Base-by-base conservation (phyloP, 2,329 filamentous ascomycete species). In the Aspergillus terreus region DNA sequence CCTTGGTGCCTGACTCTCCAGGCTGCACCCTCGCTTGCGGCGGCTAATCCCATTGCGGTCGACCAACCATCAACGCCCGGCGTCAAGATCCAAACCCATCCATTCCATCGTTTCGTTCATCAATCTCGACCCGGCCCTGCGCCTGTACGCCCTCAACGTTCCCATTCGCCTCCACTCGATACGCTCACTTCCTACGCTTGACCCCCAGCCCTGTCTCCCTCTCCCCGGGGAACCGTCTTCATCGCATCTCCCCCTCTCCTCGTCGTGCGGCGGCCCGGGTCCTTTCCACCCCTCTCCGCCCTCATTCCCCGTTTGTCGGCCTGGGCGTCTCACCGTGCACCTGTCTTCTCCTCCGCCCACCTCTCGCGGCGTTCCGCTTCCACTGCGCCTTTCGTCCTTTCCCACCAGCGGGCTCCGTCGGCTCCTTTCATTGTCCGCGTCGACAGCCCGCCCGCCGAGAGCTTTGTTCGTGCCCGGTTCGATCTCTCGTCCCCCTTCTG, bases 11-110 rank as follows among this genome's bases (percentile, higher is more conserved):
- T 43, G 15, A 40, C 6, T 21, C 1, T 15, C 19, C 42, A 66
- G 62, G 60, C 58, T 57, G 3, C 15, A 47, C 49, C 45, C 62
- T 71, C 69, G 68, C 68, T 71, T 71, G 63, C 60, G 61, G 69
- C 68, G 69, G 63, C 63, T 72, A 72, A 51, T 64, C 62, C 61
- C 58, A 58, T 68, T 69, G 67, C 65, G 64, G 57, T 58, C 56
- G 57, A 66, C 63, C 61, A 67, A 65, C 67, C 67, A 70, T 62
- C 67, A 70, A 69, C 63, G 61, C 58, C 63, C 52, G 59, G 62
- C 65, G 62, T 68, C 63, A 62, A 63, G 60, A 56, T 59, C 59
- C 55, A 63, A 42, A 42, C 55, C 60, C 50, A 60, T 58, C 58
- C 55, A 62, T 60, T 59, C 58, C 60, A 66, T 65, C 64, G 58